Evolutionary conservation across 1,139 yeast genomes (phyloP), one percentile per base, ranked within the genome.

Genomic region (Candida tetrigidarum): DNA sequence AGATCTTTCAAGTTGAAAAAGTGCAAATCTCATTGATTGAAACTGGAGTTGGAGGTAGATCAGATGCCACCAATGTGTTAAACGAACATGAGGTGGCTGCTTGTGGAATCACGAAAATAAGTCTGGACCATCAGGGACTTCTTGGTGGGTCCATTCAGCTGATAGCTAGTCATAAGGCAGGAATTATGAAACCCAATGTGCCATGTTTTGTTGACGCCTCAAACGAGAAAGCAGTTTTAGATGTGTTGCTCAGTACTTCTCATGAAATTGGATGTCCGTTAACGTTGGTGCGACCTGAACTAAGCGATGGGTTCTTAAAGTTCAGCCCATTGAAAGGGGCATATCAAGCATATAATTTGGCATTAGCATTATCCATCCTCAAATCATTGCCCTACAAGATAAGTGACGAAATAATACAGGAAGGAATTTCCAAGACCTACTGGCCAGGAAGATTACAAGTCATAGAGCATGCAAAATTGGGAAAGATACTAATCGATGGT

Each of bases 41-140:
- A 60, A 97, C 90, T 2, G 98, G 98, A 0, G 69, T 92, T 5
- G 98, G 98, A 2, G 98, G 98, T 0, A 63, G 88, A 34, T 63
- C 84, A 29, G 98, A 92, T 64, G 91, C 97, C 1, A 92, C 98
- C 0, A 92, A 92, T 66, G 88, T 71, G 2, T 56, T 75, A 27
- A 51, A 50, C 12, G 84, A 50, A 44, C 78, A 44, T 39, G 57
- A 46, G 26, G 41, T 15, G 6, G 32, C 50, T 3, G 38, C 41
- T 8, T 26, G 36, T 33, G 33, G 50, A 18, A 84, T 92, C 30
- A 83, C 97, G 9, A 90, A 89, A 59, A 84, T 92, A 19, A 95
- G 93, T 0, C 59, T 88, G 43, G 98, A 92, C 59, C 98, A 92
- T 60, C 91, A 89, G 57, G 69, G 71, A 11, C 73, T 91, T 40